A percentile compares a stretch with the other conserved stretches of the same genome.
phyloP scores from a whole-genome alignment of 768 basidiomycete genomes.

The Boletus bicolor region DNA sequence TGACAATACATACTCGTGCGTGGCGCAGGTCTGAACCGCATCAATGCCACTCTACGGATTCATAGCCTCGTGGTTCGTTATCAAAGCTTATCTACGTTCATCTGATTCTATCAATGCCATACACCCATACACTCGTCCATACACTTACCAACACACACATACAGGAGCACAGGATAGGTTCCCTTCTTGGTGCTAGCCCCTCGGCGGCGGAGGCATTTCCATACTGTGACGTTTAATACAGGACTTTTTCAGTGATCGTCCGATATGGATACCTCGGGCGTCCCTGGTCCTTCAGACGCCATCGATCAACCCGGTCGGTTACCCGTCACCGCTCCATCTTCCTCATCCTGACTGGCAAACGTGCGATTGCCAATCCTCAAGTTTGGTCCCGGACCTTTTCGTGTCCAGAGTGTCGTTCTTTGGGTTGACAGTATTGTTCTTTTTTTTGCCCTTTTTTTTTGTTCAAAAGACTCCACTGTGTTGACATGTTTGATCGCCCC shows the following conservation, averaged over 20 bases:
- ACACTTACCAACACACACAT: neutral
- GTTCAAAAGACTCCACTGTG: neutral
- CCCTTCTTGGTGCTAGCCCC: neutral
- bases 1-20: neutral
- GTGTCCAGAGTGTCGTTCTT: neutral
- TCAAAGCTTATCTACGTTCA: constrained; percentile 14
- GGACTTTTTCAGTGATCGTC: constrained; percentile 6
- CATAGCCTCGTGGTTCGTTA: constrained; percentile 15
- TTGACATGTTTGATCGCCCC: constrained; percentile 3
- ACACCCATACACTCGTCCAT: neutral
- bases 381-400: constrained; percentile 1
- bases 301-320: neutral
- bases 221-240: neutral
- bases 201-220: neutral
- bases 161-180: neutral
- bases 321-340: neutral
- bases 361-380: constrained; percentile 7
- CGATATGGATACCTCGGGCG: constrained; percentile 9
- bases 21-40: neutral
- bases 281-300: neutral
- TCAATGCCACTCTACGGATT: neutral
- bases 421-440: constrained; percentile 7
- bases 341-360: neutral
- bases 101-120: neutral
- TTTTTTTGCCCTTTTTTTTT: neutral